These are phyloP conservation scores for Bromus sterilis DNA, from an alignment of 176 grass and related monocot species.

Conservation along the genomic window DNA sequence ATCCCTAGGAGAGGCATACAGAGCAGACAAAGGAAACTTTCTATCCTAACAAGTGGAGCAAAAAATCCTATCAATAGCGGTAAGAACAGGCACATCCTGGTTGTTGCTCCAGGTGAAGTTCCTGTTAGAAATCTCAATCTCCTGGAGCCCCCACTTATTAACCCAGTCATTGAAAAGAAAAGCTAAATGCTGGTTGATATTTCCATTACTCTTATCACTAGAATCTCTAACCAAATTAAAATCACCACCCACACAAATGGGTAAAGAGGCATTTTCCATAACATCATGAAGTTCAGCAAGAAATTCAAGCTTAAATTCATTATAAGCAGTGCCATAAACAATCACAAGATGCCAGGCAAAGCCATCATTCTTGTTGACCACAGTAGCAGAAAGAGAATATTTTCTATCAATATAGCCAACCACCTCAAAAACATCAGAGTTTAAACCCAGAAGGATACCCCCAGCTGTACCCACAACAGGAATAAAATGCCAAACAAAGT, in stretches of 20 bases:
- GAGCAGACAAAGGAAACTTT: not conserved
- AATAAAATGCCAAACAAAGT: no score
- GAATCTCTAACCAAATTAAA: not conserved
- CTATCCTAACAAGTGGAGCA: not conserved
- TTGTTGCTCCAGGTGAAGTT: not conserved
- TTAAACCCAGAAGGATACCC: no score
- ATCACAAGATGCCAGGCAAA: no score
- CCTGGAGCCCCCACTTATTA: fast-evolving
- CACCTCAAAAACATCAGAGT: no score
- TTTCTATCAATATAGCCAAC: no score
- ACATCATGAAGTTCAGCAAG: not conserved
- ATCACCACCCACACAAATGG: not conserved
- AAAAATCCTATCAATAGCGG: not conserved
- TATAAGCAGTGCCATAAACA: no score
- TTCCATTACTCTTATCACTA: not conserved
- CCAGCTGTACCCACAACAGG: no score
- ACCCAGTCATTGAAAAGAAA: not conserved
- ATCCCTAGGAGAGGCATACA: not conserved
- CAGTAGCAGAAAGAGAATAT: no score
- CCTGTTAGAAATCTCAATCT: not conserved
- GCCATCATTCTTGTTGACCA: no score
- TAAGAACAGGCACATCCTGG: fast-evolving
- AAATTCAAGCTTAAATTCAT: not conserved
- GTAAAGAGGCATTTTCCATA: fast-evolving
- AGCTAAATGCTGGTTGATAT: no score